Conservation (phyloP, 352 stramenopile species). For the Blastocystis sp. region DNA sequence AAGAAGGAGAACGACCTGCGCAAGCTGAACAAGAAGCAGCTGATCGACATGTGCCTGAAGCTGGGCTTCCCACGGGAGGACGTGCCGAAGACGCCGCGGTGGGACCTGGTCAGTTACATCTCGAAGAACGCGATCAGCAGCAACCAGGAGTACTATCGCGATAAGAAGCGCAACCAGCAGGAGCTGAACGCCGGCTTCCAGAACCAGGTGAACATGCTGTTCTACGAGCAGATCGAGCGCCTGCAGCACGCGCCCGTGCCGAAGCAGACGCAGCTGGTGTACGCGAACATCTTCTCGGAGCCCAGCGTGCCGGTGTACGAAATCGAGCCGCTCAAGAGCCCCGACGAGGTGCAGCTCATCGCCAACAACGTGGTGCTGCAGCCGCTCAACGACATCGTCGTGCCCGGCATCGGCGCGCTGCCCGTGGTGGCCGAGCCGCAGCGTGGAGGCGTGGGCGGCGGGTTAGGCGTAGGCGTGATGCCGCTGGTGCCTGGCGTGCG, state of each 20-base stretch:
- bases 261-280: background rate
- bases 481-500: background rate
- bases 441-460: background rate
- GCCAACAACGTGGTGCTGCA: background rate
- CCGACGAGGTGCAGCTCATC: background rate
- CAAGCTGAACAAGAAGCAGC: slow-evolving; percentile 34
- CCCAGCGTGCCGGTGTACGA: background rate
- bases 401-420: background rate
- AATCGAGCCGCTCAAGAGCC: background rate
- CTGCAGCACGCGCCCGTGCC: background rate
- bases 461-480: background rate
- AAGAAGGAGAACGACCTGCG: slow-evolving; percentile 35
- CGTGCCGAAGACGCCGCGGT: background rate
- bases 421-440: background rate
- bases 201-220: slow-evolving; percentile 45
- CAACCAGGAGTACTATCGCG: slow-evolving; percentile 7
- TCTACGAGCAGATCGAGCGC: slow-evolving; percentile 39
- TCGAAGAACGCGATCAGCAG: slow-evolving; percentile 7
- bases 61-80: slow-evolving; percentile 16
- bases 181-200: slow-evolving; percentile 64
- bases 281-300: background rate
- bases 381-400: background rate
- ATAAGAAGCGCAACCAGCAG: slow-evolving; percentile 65
- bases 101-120: slow-evolving; percentile 34
- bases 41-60: background rate